Evolutionary conservation across 2,329 filamentous ascomycete species (phyloP), one percentile per base, ranked within the genome.

Genomic region (Chaetomium sp.): DNA sequence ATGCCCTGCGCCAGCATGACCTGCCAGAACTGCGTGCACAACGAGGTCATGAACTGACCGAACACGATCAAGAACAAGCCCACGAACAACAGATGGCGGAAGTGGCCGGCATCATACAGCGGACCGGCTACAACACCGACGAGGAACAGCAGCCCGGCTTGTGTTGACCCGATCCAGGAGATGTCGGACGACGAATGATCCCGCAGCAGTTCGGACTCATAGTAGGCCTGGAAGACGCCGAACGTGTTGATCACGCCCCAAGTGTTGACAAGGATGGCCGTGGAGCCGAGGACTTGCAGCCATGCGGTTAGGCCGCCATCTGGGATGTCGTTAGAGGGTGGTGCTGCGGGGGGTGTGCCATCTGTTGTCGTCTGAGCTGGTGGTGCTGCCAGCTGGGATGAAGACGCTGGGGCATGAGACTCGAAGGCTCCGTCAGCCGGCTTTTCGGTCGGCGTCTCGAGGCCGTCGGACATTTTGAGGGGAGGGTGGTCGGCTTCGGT

Each of bases 71-170:
- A 58, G 53, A 74, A 66, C 3, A 68, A 64, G 14, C 79, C 78
- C 3, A 64, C 59, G 2, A 67, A n/a, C 2, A 80, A 54, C 1
- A 79, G 66, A 4, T 62, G 58, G 9, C 70, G 68, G 38, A 76
- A 70, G 57, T 76, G 71, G 5, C 79, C 79, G 3, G 69, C 67
- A 64, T 81, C 79, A 49, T 72, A 76, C 0, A 78, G 60, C 0
- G 73, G 75, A 0, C 79, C 79, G 2, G 71, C 66, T 5, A 77
- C 46, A 6, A 73, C 63, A 9, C 75, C 74, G 5, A 72, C 63
- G 5, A 74, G 63, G 35, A 76, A 64, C 36, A 80, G 68, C 4
- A 81, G 64, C 44, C 74, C 76, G 0, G 69, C 69, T 54, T 79
- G 77, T 5, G 77, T 61, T 4, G 75, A 74, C 35, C 70, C 74